These are phyloP conservation scores for Albugo laibachii DNA, from an alignment of 352 stramenopile genomes.

Conservation along the genomic window DNA sequence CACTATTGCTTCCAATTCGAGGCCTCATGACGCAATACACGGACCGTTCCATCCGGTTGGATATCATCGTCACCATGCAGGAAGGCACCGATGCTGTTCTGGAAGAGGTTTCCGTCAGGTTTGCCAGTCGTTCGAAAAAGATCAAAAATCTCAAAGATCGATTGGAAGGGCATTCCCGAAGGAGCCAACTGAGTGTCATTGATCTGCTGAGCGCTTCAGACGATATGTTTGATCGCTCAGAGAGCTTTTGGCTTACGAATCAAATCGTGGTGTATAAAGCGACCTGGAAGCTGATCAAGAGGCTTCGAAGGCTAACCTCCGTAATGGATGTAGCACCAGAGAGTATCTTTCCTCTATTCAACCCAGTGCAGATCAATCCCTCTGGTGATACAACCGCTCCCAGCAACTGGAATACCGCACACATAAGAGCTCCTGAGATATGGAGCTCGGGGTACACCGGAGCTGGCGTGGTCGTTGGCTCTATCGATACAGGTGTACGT, in stretches of 20 bases:
- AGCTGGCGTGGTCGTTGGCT: constrained; percentile 17
- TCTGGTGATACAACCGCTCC: not conserved
- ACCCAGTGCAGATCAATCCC: not conserved
- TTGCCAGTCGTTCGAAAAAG: constrained; percentile 3
- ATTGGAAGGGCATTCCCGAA: constrained; percentile 2
- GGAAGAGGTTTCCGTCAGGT: constrained; percentile 10
- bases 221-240: not conserved
- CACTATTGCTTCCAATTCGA: no score
- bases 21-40: no score
- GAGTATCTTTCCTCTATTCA: constrained; percentile 6
- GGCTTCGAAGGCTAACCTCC: constrained; percentile 11
- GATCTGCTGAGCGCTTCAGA: not conserved
- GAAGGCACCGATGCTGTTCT: constrained; percentile 12
- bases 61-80: constrained; percentile 36
- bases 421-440: constrained; percentile 14
- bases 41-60: constrained; percentile 6
- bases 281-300: constrained; percentile 19
- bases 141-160: constrained; percentile 8
- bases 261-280: constrained; percentile 28
- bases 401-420: constrained; percentile 20
- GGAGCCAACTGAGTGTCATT: constrained; percentile 8
- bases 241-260: constrained; percentile 35
- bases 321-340: constrained; percentile 15
- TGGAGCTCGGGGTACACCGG: constrained; percentile 21
- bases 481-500: constrained; percentile 24